phyloP scores from a whole-genome alignment of 2,329 filamentous ascomycete species.

The Triangularia verruculosa region DNA sequence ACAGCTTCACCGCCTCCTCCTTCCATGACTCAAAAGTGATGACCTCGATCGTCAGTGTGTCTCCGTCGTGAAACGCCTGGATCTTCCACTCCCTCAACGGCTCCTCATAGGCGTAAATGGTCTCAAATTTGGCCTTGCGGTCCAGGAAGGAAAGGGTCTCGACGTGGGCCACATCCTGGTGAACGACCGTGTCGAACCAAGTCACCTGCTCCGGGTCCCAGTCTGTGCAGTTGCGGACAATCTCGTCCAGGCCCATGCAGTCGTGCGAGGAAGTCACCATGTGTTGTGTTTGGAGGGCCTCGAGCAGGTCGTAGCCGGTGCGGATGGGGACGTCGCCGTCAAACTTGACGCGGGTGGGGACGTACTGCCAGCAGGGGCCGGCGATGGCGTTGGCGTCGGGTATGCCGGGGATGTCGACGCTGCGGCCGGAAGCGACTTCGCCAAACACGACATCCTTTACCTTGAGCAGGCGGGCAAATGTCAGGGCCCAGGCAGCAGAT shows the following conservation, averaged over 20 bases:
- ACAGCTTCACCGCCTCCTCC: slow-evolving; percentile 47
- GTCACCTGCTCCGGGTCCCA: slow-evolving; percentile 38
- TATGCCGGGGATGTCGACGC: slow-evolving; percentile 53
- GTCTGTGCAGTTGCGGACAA: slow-evolving; percentile 46
- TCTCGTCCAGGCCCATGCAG: slow-evolving; percentile 50
- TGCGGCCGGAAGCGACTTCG: slow-evolving; percentile 63
- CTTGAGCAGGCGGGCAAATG: slow-evolving; percentile 53
- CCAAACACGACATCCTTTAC: slow-evolving; percentile 61
- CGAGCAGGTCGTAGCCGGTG: slow-evolving; percentile 50
- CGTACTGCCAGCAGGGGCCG: slow-evolving; percentile 66
- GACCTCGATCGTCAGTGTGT: slow-evolving; percentile 54
- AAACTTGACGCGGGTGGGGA: slow-evolving; percentile 61
- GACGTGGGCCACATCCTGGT: slow-evolving; percentile 61
- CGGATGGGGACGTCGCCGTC: slow-evolving; percentile 38
- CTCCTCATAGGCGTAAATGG: slow-evolving; percentile 56
- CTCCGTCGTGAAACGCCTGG: slow-evolving; percentile 56
- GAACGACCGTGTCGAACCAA: slow-evolving; percentile 56
- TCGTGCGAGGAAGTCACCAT: slow-evolving; percentile 55
- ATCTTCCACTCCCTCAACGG: slow-evolving; percentile 58
- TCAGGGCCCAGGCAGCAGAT: slow-evolving; percentile 65
- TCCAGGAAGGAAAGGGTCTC: slow-evolving; percentile 47
- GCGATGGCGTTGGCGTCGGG: slow-evolving; percentile 54
- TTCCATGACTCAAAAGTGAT: slow-evolving; percentile 58
- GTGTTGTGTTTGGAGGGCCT: slow-evolving; percentile 55
- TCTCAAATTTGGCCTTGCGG: slow-evolving; percentile 48